Base-by-base conservation (phyloP, 495 filamentous ascomycete species). In the Daldinia bambusicola region DNA sequence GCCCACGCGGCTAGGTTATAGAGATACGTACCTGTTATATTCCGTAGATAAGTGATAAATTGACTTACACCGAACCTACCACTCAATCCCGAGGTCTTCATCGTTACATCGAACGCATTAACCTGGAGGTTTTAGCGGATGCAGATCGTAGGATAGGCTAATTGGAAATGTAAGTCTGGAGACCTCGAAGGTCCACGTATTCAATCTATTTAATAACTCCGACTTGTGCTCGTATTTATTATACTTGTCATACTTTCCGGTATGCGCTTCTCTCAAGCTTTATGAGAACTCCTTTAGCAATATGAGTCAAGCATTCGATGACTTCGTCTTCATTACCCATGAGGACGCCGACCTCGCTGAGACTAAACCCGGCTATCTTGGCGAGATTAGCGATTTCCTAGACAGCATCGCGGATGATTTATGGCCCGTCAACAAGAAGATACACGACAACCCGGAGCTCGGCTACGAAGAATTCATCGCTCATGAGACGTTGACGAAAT, bases 371-470 rank as follows among this genome's bases (percentile, higher is more conserved):
- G 62, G 58, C 0, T 69, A 75, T 66, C 69, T 82, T 1, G 32
- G 61, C 41, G 79, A 80, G 3, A 82, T 85, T 38, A 77, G 74
- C 61, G 55, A 57, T n/a, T 79, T 74, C 58, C 61, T 85, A 14
- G 76, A 83, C 52, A 72, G 55, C 52, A 70, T 82, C 13, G 69
- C 72, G 13, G 76, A 79, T 10, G 74, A 74, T 1, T 64, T 84
- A 12, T 81, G 82, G 78, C 70, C 77, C 4, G 65, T 85, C 53
- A 85, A 83, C 62, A 75, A 72, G 22, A 80, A 86, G 77, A 89
- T 91, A 30, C 88, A 88, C 77, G 85, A 85, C 4, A 85, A 89
- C 60, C 88, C 89, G 0, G 88, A 91, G 73, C 78, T 87, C 0
- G 85, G 82, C 0, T 90, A 84, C 60, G 62, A 86, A 59, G 89